Evolutionary conservation across 2,329 filamentous ascomycete species (phyloP), one percentile per base, ranked within the genome.

Genomic region (Monosporascus sp.): DNA sequence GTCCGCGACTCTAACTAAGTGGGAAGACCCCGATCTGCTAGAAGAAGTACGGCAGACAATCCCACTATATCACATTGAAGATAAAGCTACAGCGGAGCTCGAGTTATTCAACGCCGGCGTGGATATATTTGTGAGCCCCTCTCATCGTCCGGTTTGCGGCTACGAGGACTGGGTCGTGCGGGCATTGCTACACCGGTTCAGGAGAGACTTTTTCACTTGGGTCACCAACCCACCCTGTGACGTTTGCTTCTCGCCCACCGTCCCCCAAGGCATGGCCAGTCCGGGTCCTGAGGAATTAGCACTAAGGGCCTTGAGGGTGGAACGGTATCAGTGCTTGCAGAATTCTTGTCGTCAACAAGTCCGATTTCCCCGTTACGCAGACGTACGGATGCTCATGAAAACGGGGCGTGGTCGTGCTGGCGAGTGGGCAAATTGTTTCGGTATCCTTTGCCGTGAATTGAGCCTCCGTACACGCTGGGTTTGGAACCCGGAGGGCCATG

Each of bases 341-440:
- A 76, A 81, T 1, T 78, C 79, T 47, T 99, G 93, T 71, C 82
- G 85, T 48, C 81, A 85, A 27, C 91, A 86, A 66, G 93, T 97
- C 70, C 85, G 93, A 59, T 99, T 97, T 62, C 92, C 94, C 40
- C 84, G 94, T 56, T 97, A 96, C 70, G 93, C 90, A 55, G 93
- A 99, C 68, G 93, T 96, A 26, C 97, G 95, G 86, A 87, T 91
- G 49, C 74, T 97, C 56, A 76, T 99, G 44, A 88, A 97, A 70
- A 95, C 91, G 27, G 81, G 90, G 61, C 83, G 89, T 61, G 94
- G 94, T 38, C 86, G 94, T 61, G 88, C 88, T 56, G 94, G 94
- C 57, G 94, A 99, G 75, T 97, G 94, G 91, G 91, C 91, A 61
- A 97, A 97, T 74, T 97, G 92, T 79, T 99, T 99, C 75, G 93